A percentile compares a stretch with the other conserved stretches of the same genome.
Evolutionary conservation across 2,329 filamentous ascomycete species (phyloP).

Genomic region (Colletotrichum camelliae): DNA sequence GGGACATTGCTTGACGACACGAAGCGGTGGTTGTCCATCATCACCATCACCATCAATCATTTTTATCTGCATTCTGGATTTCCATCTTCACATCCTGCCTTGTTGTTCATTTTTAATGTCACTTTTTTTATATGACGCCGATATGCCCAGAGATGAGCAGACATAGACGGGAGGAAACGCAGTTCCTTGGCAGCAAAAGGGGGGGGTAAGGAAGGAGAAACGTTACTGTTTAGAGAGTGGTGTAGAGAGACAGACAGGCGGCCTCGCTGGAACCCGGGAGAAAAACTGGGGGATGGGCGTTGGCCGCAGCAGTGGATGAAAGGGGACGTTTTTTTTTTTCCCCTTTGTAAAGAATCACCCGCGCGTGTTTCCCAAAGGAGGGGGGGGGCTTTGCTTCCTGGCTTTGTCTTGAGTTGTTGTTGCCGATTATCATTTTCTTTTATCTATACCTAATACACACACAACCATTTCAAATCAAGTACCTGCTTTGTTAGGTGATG

Average conservation of each 20-base stretch:
- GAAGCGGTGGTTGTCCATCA: neutral
- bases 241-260: neutral
- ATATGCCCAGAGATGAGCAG: neutral
- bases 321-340: neutral
- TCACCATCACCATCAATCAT: neutral
- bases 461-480: neutral
- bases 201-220: neutral
- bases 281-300: slow-evolving; percentile 13
- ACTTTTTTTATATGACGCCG: neutral
- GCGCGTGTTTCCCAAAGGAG: neutral
- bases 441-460: neutral
- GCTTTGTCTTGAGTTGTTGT: neutral
- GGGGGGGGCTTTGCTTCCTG: neutral
- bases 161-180: neutral
- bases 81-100: neutral
- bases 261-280: slow-evolving; percentile 6
- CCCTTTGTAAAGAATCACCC: slow-evolving; percentile 1
- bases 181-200: neutral
- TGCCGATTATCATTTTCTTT: neutral
- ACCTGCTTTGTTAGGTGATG: neutral
- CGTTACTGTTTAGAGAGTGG: neutral
- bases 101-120: neutral
- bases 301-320: slow-evolving; percentile 1
- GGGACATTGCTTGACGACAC: neutral
- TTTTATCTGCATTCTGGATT: neutral